Evolutionary conservation across 2,329 filamentous ascomycete genomes (phyloP).

Genomic region (Herpomyces periplanetae): DNA sequence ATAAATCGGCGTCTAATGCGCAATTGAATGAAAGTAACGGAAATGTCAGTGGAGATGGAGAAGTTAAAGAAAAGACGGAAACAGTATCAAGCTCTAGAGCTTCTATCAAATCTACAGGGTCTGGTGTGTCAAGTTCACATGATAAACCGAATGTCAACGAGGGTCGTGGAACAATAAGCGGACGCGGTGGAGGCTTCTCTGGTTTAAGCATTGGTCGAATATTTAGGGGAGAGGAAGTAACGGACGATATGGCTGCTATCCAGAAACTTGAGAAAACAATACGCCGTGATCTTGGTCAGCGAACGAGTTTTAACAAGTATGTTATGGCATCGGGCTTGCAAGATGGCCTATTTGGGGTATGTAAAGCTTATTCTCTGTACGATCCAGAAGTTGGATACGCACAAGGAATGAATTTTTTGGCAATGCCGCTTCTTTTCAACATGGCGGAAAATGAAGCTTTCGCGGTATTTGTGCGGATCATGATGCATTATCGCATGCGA

Average conservation of each 20-base stretch:
- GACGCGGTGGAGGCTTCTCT: conserved; percentile 13
- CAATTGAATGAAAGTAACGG: background rate
- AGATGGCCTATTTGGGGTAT: conserved; percentile 70
- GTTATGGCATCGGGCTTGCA: conserved; percentile 62
- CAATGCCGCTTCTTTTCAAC: conserved; percentile 85
- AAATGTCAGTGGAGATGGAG: background rate
- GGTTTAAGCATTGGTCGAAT: conserved; percentile 20
- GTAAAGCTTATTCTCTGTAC: conserved; percentile 84
- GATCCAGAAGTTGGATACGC: conserved; percentile 85
- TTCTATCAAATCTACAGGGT: conserved; percentile 13
- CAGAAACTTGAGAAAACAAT: conserved; percentile 68
- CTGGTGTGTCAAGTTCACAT: conserved; percentile 15
- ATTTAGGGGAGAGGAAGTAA: conserved; percentile 30
- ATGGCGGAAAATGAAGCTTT: conserved; percentile 96
- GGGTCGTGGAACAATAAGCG: conserved; percentile 1
- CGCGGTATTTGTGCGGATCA: conserved; percentile 55
- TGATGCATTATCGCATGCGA: conserved; percentile 79
- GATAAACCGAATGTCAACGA: conserved; percentile 12
- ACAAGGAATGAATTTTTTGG: conserved; percentile 93
- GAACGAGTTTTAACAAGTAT: conserved; percentile 89
- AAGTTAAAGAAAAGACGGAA: background rate
- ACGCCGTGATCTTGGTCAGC: conserved; percentile 49
- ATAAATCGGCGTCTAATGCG: background rate
- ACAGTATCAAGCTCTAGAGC: background rate
- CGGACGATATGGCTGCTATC: conserved; percentile 30